Evolutionary conservation across 805 yeast species (phyloP).

Genomic region (Saccharomycopsis sp.): DNA sequence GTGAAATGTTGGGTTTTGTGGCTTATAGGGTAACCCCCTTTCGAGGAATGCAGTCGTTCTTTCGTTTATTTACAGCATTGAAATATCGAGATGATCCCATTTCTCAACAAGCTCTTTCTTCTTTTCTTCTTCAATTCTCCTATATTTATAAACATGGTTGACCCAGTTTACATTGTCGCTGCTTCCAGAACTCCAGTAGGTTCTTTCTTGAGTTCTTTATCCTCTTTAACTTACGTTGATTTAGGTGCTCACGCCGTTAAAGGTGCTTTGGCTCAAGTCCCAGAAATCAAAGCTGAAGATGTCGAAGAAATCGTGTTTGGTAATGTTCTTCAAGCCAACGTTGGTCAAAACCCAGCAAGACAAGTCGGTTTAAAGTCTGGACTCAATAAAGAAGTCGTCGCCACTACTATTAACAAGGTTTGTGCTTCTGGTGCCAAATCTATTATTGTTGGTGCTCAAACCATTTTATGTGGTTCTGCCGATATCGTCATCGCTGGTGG

Average conservation of each 20-base stretch:
- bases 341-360: constrained; percentile 97
- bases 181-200: constrained; percentile 95
- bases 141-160: constrained; percentile 18
- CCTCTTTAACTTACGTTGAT: constrained; percentile 70
- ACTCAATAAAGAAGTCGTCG: constrained; percentile 65
- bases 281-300: constrained; percentile 62
- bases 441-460: constrained; percentile 81
- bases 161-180: constrained; percentile 75
- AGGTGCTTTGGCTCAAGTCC: constrained; percentile 76
- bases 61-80: no score
- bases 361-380: constrained; percentile 93
- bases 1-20: no score
- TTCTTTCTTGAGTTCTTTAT: constrained; percentile 76
- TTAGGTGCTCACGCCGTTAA: constrained; percentile 90
- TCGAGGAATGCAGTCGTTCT: no score
- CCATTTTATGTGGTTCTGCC: constrained; percentile 79
- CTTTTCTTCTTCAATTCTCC: no score
- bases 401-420: constrained; percentile 90
- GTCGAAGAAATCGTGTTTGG: constrained; percentile 92
- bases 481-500: constrained; percentile 96
- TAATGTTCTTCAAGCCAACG: constrained; percentile 83
- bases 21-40: no score
- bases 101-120: no score
- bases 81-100: no score
- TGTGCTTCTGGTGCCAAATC: constrained; percentile 96